These are phyloP conservation scores for Malus hybrid DNA, from an alignment of 331 rosid species.

Conservation along the genomic window DNA sequence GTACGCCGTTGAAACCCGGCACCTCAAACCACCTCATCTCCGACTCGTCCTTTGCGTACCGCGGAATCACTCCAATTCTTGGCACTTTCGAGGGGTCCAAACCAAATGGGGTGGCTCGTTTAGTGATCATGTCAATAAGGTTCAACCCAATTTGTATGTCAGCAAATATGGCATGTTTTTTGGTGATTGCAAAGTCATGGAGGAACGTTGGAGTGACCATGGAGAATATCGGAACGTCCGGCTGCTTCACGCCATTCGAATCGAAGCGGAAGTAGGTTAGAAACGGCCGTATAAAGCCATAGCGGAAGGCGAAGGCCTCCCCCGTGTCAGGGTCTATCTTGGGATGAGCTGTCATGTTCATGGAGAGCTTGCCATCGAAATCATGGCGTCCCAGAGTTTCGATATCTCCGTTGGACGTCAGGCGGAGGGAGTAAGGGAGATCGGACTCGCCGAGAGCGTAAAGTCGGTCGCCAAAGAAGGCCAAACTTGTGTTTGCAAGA, in stretches of 20 bases:
- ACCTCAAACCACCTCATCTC: constrained; percentile 74
- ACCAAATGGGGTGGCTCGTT: constrained; percentile 60
- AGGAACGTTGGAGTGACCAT: constrained; percentile 54
- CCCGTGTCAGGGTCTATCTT: constrained; percentile 56
- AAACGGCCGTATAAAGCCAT: constrained; percentile 69
- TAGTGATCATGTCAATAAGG: constrained; percentile 56
- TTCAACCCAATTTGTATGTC: constrained; percentile 79
- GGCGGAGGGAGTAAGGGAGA: constrained; percentile 47
- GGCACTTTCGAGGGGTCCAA: constrained; percentile 49
- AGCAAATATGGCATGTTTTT: constrained; percentile 53
- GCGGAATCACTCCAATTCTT: constrained; percentile 59
- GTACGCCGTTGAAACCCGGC: constrained; percentile 71
- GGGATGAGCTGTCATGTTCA: constrained; percentile 92
- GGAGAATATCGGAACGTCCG: constrained; percentile 71
- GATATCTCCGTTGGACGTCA: constrained; percentile 45
- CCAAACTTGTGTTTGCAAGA: constrained; percentile 71
- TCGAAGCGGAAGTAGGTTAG: constrained; percentile 66
- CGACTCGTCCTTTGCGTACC: constrained; percentile 58
- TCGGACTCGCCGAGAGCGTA: constrained; percentile 82
- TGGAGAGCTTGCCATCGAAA: constrained; percentile 54
- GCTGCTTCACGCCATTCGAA: constrained; percentile 33
- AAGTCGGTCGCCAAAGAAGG: constrained; percentile 51
- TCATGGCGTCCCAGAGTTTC: constrained; percentile 54
- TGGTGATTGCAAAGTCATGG: constrained; percentile 82
- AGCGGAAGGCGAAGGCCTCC: constrained; percentile 77